phyloP scores from a whole-genome alignment of 2,329 filamentous ascomycete genomes.

The Neofusicoccum sp. region DNA sequence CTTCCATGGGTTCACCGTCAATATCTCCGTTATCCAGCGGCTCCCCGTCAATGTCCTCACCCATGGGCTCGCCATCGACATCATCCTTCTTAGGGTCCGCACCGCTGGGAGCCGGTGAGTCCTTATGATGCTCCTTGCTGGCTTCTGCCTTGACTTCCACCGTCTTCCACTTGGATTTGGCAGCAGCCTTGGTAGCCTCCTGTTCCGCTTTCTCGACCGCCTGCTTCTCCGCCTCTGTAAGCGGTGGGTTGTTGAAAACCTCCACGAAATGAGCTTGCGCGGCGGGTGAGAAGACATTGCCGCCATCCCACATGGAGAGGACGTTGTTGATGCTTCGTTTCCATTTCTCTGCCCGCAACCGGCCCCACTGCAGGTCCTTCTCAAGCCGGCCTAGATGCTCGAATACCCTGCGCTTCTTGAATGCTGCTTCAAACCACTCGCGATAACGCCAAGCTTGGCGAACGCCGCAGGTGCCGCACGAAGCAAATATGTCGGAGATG shows the following conservation, averaged over 20 bases:
- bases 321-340: constrained; percentile 36
- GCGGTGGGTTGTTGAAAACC: constrained; percentile 26
- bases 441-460: constrained; percentile 87
- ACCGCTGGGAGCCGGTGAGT: not conserved
- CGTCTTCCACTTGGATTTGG: constrained; percentile 22
- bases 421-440: constrained; percentile 73
- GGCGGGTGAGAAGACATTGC: constrained; percentile 31
- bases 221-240: constrained; percentile 31
- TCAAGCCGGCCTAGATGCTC: constrained; percentile 74
- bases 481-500: constrained; percentile 75
- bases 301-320: constrained; percentile 38
- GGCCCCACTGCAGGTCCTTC: constrained; percentile 74
- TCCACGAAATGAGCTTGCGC: constrained; percentile 23
- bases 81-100: constrained; percentile 21
- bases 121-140: not conserved
- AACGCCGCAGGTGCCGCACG: constrained; percentile 74
- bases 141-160: constrained; percentile 4
- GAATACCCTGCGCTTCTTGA: constrained; percentile 71
- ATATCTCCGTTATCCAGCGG: constrained; percentile 22
- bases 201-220: constrained; percentile 26
- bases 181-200: constrained; percentile 25
- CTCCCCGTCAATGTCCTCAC: constrained; percentile 24
- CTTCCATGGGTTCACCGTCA: constrained; percentile 24
- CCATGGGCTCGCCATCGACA: constrained; percentile 22
- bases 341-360: constrained; percentile 68